Evolutionary conservation across 805 yeast species (phyloP).

Genomic region (Yarrowia bubula): DNA sequence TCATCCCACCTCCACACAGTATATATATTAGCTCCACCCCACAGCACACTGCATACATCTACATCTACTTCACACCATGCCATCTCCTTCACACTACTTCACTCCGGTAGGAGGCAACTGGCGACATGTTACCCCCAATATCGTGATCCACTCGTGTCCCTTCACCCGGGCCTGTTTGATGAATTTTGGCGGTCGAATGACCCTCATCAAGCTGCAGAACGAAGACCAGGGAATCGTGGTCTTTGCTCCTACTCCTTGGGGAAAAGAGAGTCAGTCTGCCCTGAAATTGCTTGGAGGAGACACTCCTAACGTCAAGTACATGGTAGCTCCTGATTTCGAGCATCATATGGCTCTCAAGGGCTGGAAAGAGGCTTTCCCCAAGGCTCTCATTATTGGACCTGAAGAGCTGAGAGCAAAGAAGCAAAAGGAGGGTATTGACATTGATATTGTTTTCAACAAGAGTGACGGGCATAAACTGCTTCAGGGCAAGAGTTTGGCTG

Average conservation of each 20-base stretch:
- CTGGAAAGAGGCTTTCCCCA: constrained; percentile 50
- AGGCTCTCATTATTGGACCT: constrained; percentile 51
- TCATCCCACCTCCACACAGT: not conserved
- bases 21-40: not conserved
- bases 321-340: constrained; percentile 61
- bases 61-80: not conserved
- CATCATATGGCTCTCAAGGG: constrained; percentile 63
- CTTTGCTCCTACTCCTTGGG: constrained; percentile 33
- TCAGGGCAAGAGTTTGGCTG: not conserved
- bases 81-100: constrained; percentile 10
- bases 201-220: constrained; percentile 30
- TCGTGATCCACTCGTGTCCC: constrained; percentile 34
- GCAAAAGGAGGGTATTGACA: not conserved
- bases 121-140: constrained; percentile 27
- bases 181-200: constrained; percentile 32
- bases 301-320: constrained; percentile 35
- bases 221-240: constrained; percentile 30
- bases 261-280: constrained; percentile 31
- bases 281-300: constrained; percentile 24
- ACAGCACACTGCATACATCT: not conserved
- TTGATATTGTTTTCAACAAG: constrained; percentile 6
- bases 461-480: constrained; percentile 9
- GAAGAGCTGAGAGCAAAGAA: constrained; percentile 35
- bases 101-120: constrained; percentile 32
- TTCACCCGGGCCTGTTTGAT: constrained; percentile 28